Conservation (phyloP, 106 monocot species). For the Vanilla planifolia region DNA sequence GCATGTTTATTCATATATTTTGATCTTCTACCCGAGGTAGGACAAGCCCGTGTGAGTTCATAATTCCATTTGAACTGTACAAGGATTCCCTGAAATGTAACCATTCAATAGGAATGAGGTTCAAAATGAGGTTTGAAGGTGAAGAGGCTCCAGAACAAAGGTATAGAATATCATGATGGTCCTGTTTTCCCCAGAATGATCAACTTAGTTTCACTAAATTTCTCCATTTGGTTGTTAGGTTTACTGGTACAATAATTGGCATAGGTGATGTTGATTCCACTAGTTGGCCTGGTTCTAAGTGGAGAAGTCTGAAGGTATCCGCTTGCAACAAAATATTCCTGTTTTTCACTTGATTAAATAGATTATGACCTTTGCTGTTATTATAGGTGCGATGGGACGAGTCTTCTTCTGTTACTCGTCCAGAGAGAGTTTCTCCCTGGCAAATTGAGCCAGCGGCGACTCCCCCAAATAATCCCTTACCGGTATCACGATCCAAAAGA, state of each 20-base stretch:
- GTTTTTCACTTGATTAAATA: not conserved
- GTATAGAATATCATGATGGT: constrained; percentile 11
- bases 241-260: constrained; percentile 60
- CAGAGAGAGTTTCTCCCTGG: constrained; percentile 65
- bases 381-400: constrained; percentile 66
- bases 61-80: constrained; percentile 50
- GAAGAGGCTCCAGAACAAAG: constrained; percentile 75
- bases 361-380: not conserved
- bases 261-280: constrained; percentile 34
- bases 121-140: constrained; percentile 68
- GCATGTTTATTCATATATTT: not conserved
- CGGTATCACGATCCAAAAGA: constrained; percentile 33
- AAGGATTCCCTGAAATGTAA: constrained; percentile 48
- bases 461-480: constrained; percentile 27
- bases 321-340: not conserved
- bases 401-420: constrained; percentile 41
- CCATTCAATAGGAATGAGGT: constrained; percentile 59
- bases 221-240: constrained; percentile 19
- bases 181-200: not conserved
- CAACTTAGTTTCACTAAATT: not conserved
- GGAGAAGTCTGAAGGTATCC: constrained; percentile 52
- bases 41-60: constrained; percentile 60
- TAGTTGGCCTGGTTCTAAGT: constrained; percentile 55
- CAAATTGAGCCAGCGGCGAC: constrained; percentile 43
- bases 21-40: constrained; percentile 16